These are phyloP conservation scores for Carpinus fangiana DNA, from an alignment of 306 rosid genomes.

Conservation along the genomic window DNA sequence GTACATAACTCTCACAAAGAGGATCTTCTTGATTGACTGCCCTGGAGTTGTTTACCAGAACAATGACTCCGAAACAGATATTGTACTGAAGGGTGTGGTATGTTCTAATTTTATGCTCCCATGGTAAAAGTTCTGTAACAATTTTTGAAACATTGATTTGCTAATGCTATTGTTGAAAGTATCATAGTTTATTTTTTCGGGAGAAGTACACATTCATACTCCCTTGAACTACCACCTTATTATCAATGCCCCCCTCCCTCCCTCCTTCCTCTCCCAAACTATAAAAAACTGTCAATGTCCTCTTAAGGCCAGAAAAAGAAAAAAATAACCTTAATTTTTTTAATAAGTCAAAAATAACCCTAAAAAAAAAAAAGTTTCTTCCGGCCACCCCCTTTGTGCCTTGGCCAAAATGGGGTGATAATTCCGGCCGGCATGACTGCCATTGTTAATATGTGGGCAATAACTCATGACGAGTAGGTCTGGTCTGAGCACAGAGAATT, in stretches of 20 bases:
- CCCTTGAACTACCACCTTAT: too few species aligned
- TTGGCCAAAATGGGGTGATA: too few species aligned
- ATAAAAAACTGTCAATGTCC: too few species aligned
- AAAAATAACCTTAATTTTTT: too few species aligned
- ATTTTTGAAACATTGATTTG: not conserved
- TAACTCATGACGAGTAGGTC: conserved; percentile 52
- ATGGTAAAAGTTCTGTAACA: not conserved
- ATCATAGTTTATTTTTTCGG: not conserved
- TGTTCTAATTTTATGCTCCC: conserved; percentile 21
- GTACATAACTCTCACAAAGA: conserved; percentile 91
- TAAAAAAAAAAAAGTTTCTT: too few species aligned
- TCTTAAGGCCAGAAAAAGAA: too few species aligned
- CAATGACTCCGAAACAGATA: conserved; percentile 80
- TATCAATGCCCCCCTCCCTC: too few species aligned
- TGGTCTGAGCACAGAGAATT: conserved; percentile 52
- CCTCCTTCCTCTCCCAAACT: too few species aligned
- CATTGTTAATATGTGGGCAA: conserved; percentile 86
- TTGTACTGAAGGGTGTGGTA: conserved; percentile 95
- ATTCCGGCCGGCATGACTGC: conserved; percentile 73
- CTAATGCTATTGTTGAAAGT: not conserved
- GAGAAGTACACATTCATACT: too few species aligned
- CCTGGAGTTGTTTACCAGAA: conserved; percentile 94
- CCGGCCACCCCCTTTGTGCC: too few species aligned
- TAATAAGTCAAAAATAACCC: too few species aligned
- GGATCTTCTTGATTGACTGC: conserved; percentile 90